These are phyloP conservation scores for Schwanniomyces yamadae DNA, from an alignment of 805 yeast species.

Conservation along the genomic window DNA sequence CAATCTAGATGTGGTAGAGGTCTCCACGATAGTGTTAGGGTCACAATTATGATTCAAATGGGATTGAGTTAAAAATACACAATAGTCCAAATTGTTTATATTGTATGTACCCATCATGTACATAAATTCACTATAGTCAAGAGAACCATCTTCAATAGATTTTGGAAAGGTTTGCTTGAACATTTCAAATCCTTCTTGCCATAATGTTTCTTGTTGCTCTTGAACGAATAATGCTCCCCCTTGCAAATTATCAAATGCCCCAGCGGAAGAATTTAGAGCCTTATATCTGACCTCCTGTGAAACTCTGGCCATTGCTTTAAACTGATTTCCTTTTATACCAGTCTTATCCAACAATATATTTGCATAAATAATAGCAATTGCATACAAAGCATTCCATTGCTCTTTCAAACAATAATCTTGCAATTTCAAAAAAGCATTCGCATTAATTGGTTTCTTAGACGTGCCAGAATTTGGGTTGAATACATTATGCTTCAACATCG, in stretches of 20 bases:
- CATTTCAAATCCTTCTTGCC: conserved; percentile 56
- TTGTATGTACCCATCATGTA: conserved; percentile 69
- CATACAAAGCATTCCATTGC: conserved; percentile 68
- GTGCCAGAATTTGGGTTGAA: conserved; percentile 23
- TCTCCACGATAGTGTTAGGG: conserved; percentile 61
- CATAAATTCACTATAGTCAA: conserved; percentile 54
- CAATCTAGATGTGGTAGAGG: conserved; percentile 36
- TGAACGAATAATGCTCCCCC: conserved; percentile 55
- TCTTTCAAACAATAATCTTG: conserved; percentile 62
- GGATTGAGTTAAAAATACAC: conserved; percentile 60
- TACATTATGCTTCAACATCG: conserved; percentile 54
- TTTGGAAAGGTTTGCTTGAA: conserved; percentile 51
- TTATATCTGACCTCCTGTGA: conserved; percentile 64
- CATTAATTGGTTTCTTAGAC: conserved; percentile 38
- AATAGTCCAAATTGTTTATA: conserved; percentile 68
- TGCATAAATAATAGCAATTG: conserved; percentile 58
- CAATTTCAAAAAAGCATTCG: conserved; percentile 52
- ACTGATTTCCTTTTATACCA: conserved; percentile 42
- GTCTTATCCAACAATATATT: conserved; percentile 41
- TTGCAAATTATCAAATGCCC: conserved; percentile 50
- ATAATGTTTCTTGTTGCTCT: conserved; percentile 56
- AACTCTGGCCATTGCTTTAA: conserved; percentile 64
- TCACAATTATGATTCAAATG: conserved; percentile 76
- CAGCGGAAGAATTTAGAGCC: conserved; percentile 55
- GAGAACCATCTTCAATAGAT: conserved; percentile 21